These are phyloP conservation scores for Candolleomyces aberdarensis DNA, from an alignment of 768 basidiomycete species.

Conservation along the genomic window DNA sequence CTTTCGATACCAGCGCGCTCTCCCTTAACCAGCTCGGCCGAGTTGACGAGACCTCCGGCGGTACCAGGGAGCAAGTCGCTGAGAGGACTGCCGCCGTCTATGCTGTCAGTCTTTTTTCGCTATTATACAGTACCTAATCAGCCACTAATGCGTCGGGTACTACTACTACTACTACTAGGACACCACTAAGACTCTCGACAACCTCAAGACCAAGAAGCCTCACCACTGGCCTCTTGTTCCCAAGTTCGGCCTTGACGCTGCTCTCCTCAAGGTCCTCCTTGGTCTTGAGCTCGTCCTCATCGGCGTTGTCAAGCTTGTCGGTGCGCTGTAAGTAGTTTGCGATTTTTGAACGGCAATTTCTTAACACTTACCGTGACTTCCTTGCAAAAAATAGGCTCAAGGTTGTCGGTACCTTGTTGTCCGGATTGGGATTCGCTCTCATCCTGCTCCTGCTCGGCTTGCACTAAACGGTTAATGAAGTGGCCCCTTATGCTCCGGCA, in stretches of 20 bases:
- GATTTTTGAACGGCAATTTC: neutral
- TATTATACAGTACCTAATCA: neutral
- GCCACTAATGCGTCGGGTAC: neutral
- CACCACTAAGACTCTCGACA: conserved; percentile 5
- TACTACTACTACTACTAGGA: conserved; percentile 1
- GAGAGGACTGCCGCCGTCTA: conserved; percentile 2
- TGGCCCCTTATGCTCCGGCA: no score
- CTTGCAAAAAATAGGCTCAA: neutral
- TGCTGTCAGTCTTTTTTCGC: neutral
- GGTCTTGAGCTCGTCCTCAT: conserved; percentile 7
- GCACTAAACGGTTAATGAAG: neutral
- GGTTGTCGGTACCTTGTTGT: neutral
- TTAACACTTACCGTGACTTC: neutral
- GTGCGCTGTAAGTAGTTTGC: conserved; percentile 7
- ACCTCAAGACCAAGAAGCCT: conserved; percentile 12
- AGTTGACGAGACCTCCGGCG: conserved; percentile 4
- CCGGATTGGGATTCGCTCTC: neutral
- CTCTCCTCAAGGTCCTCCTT: conserved; percentile 10
- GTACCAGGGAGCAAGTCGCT: conserved; percentile 15
- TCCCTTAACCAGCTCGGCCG: conserved; percentile 1
- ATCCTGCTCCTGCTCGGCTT: neutral
- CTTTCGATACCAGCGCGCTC: neutral
- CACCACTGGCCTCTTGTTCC: conserved; percentile 6
- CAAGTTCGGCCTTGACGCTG: conserved; percentile 11
- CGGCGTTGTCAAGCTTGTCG: conserved; percentile 9